Evolutionary conservation across 495 filamentous ascomycete genomes (phyloP).

Genomic region (Umbilicaria muhlenbergii): DNA sequence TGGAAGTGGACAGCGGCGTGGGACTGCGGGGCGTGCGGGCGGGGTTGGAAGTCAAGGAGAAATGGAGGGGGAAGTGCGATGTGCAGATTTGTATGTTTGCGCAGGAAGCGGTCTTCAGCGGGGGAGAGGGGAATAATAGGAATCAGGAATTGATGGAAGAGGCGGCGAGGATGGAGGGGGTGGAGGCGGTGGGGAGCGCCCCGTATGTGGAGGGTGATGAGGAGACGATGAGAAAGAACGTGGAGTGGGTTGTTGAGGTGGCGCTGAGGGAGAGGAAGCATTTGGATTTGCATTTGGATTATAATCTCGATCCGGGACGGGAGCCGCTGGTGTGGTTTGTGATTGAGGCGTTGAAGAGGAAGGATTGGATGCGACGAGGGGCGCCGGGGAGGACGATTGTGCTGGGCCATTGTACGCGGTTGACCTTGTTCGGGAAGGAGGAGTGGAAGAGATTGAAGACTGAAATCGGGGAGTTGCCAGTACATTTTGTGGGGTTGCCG

Average conservation of each 20-base stretch:
- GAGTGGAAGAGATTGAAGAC: constrained; percentile 38
- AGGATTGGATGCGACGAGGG: constrained; percentile 27
- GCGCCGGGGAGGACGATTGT: constrained; percentile 33
- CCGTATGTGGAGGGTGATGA: constrained; percentile 51
- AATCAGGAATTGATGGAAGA: constrained; percentile 31
- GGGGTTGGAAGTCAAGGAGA: constrained; percentile 38
- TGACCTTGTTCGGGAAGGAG: constrained; percentile 37
- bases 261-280: constrained; percentile 35
- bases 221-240: constrained; percentile 36
- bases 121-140: constrained; percentile 24
- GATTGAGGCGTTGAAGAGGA: constrained; percentile 28
- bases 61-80: constrained; percentile 36
- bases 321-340: constrained; percentile 37
- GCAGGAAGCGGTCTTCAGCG: constrained; percentile 51
- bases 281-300: constrained; percentile 63
- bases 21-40: constrained; percentile 39
- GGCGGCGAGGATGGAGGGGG: constrained; percentile 25
- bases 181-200: constrained; percentile 51
- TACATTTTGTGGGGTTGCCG: constrained; percentile 56
- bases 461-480: constrained; percentile 30
- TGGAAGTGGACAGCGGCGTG: constrained; percentile 55
- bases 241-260: constrained; percentile 42
- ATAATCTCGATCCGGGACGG: constrained; percentile 36
- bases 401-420: constrained; percentile 54
- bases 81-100: constrained; percentile 63